Base-by-base conservation (phyloP, 1,139 yeast species). In the Geotrichum siamense region DNA sequence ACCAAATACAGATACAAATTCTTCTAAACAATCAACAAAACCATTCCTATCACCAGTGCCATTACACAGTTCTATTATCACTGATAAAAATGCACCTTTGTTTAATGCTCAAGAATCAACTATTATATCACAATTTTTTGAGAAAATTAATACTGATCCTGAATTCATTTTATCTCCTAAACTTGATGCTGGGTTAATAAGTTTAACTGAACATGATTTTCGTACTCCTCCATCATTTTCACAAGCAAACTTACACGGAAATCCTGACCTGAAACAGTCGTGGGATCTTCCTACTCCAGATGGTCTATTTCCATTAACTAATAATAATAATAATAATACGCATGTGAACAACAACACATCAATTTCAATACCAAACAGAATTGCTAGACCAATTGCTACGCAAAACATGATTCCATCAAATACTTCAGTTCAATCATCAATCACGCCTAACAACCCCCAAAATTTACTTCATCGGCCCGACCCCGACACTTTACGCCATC, bases 111-210 rank as follows among this genome's bases (percentile, higher is more conserved):
- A 55, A 32, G 70, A 66, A 49, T 55, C 63, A n/a, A 48, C 53
- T 22, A 67, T 67, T 25, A 59, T 66, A 41, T 48, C 63, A 10
- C 57, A 54, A 23, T 66, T 66, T 47, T 52, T 67, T 40, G 70
- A 65, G 47, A 62, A 58, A 42, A 57, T 67, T 36, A 57, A 64
- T 16, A 57, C 54, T n/a, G 68, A 65, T 48, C 63, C 68, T 4
- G 56, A 63, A 40, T 60, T 59, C 46, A 42, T 60, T 27, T 54
- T 59, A 41, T 61, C 63, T 41, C 67, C 67, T n/a, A 57, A 57
- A 31, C 48, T 58, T 21, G 53, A 44, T 29, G 22, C 37, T 8
- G 25, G 43, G 12, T 27, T 44, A 33, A 20, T 44, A 15, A 39
- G 27, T 15, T 20, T 39, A 21, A 29, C 43, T n/a, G 40, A 43